Percentiles rank a stretch among this genome's conserved stretches.
phyloP scores from a whole-genome alignment of 176 grass and related monocot genomes.

The Sorghum bicolor region Sorghum_bicolor_NCBIv3 NC_012879.2:59141001-59141500 shows the following conservation, averaged over 20 bases:
- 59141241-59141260: background rate
- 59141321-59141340: background rate
- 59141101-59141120: background rate
- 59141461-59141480: background rate
- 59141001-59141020: constrained; percentile 4
- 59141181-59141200: background rate
- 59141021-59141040: constrained; percentile 26
- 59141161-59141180: background rate
- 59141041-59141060: background rate
- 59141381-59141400: background rate
- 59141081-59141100: background rate
- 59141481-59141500: too few species aligned
- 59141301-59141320: background rate
- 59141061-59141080: background rate
- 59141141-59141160: background rate
- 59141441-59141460: background rate
- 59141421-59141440: background rate
- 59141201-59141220: background rate
- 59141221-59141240: background rate
- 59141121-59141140: background rate
- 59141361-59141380: background rate
- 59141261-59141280: background rate
- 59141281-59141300: background rate
- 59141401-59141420: background rate
- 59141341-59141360: background rate